Conservation (phyloP, 2,329 filamentous ascomycete species). For the Teratosphaeriaceae sp. region DNA sequence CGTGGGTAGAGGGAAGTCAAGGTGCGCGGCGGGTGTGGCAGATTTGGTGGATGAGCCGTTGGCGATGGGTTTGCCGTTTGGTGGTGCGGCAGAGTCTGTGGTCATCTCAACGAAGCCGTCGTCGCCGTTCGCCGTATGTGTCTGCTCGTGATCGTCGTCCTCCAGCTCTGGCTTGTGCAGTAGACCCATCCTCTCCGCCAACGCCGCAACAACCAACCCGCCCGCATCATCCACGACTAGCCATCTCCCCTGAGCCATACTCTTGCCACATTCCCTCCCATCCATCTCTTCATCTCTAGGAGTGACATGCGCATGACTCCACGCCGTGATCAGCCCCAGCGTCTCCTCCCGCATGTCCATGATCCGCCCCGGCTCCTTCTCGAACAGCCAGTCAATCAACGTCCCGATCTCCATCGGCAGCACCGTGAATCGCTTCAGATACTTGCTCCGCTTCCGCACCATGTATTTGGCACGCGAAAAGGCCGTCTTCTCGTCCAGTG, state of each 20-base stretch:
- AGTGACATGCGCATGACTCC: slow-evolving; percentile 85
- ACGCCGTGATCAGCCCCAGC: slow-evolving; percentile 74
- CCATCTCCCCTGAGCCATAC: slow-evolving; percentile 56
- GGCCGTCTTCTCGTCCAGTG: slow-evolving; percentile 85
- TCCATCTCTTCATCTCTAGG: slow-evolving; percentile 24
- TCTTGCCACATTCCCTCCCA: slow-evolving; percentile 19
- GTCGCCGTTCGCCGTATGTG: background rate
- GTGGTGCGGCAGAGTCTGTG: background rate
- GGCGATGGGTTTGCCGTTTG: slow-evolving; percentile 9
- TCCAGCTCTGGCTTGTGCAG: slow-evolving; percentile 35
- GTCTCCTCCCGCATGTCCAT: slow-evolving; percentile 83
- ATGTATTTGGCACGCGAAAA: slow-evolving; percentile 97
- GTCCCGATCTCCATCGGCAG: slow-evolving; percentile 74
- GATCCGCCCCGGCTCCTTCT: slow-evolving; percentile 73
- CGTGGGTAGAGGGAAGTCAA: slow-evolving; percentile 53
- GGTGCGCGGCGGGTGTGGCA: slow-evolving; percentile 30
- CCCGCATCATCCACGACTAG: slow-evolving; percentile 82
- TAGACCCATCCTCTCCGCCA: slow-evolving; percentile 86
- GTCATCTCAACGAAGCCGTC: slow-evolving; percentile 10
- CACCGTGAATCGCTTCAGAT: slow-evolving; percentile 78
- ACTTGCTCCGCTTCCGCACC: slow-evolving; percentile 88
- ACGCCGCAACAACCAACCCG: slow-evolving; percentile 70
- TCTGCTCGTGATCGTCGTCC: slow-evolving; percentile 17
- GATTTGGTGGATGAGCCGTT: background rate
- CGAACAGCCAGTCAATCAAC: slow-evolving; percentile 69